Evolutionary conservation across 192 early-diverging fungal genomes (phyloP).

Genomic region (Gamsiella multidivaricata): DNA sequence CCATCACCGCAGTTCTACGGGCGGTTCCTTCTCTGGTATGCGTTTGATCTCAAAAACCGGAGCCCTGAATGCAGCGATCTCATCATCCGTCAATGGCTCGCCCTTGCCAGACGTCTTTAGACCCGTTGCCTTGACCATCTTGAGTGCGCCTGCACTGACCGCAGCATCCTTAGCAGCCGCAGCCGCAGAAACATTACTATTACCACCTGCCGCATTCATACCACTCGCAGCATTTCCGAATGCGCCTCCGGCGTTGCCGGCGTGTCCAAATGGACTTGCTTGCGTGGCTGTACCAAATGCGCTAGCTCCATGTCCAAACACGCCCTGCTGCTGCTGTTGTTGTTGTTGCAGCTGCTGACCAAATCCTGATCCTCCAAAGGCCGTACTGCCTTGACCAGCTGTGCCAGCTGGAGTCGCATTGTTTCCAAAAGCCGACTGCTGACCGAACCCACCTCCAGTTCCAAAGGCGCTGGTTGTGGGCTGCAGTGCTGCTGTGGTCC

Average conservation of each 20-base stretch:
- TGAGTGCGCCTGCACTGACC: conserved; percentile 3
- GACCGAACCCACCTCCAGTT: conserved; percentile 25
- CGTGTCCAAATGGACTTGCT: conserved; percentile 3
- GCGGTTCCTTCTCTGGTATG: conserved; percentile 60
- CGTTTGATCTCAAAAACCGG: conserved; percentile 44
- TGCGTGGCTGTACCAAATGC: background rate
- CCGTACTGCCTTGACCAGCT: background rate
- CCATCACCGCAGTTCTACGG: conserved; percentile 51
- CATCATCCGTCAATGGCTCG: conserved; percentile 29
- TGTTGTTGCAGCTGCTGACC: background rate
- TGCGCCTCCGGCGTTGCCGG: conserved; percentile 7
- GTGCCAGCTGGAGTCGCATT: conserved; percentile 10
- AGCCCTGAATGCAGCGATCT: conserved; percentile 50
- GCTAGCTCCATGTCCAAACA: conserved; percentile 11
- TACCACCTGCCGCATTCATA: background rate
- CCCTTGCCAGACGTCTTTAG: conserved; percentile 29
- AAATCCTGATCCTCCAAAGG: conserved; percentile 24
- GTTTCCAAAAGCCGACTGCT: conserved; percentile 24
- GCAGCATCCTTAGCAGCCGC: conserved; percentile 13
- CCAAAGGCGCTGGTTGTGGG: conserved; percentile 30
- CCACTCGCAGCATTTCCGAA: background rate
- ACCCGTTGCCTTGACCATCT: conserved; percentile 27
- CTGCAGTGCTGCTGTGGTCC: conserved; percentile 9
- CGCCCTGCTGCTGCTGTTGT: background rate
- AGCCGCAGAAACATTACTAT: too few species aligned